These are phyloP conservation scores for Diaporthe humulicola DNA, from an alignment of 2,329 filamentous ascomycete species.

Conservation along the genomic window DNA sequence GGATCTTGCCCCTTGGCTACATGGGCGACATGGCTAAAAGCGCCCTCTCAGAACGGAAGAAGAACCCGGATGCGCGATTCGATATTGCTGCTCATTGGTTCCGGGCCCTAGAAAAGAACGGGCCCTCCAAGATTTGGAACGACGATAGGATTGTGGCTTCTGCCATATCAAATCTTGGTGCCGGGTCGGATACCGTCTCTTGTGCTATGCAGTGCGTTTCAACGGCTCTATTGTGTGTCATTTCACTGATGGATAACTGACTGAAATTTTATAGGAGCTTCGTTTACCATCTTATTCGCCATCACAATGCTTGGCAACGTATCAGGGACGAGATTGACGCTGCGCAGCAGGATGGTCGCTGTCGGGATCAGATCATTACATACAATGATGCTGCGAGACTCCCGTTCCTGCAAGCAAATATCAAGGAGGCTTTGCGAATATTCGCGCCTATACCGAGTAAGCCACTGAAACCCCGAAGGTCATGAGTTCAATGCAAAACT, in stretches of 20 bases:
- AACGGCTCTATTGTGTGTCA: too few relatives aligned
- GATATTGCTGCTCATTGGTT: slow-evolving; percentile 48
- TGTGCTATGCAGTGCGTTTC: slow-evolving; percentile 41
- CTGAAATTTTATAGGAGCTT: slow-evolving; percentile 37
- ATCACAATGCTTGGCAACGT: slow-evolving; percentile 40
- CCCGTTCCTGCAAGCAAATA: slow-evolving; percentile 51
- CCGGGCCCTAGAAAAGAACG: slow-evolving; percentile 1
- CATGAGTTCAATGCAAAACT: background rate
- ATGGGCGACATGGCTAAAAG: slow-evolving; percentile 44
- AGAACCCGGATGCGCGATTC: slow-evolving; percentile 44
- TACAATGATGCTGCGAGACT: slow-evolving; percentile 48
- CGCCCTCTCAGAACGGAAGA: slow-evolving; percentile 42
- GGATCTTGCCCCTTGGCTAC: slow-evolving; percentile 47
- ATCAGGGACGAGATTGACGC: slow-evolving; percentile 44
- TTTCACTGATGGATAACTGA: background rate
- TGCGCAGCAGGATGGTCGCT: slow-evolving; percentile 35
- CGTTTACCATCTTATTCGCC: slow-evolving; percentile 45
- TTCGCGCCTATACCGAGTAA: slow-evolving; percentile 43
- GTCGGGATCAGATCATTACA: slow-evolving; percentile 40
- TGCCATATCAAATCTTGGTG: slow-evolving; percentile 25
- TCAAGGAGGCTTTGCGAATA: slow-evolving; percentile 48
- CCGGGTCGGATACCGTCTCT: slow-evolving; percentile 37
- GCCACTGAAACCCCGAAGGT: background rate
- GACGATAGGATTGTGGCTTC: slow-evolving; percentile 2
- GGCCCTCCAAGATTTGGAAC: slow-evolving; percentile 3